Conservation (phyloP, 2,329 filamentous ascomycete species). For the Penicillium sumatraense region DNA sequence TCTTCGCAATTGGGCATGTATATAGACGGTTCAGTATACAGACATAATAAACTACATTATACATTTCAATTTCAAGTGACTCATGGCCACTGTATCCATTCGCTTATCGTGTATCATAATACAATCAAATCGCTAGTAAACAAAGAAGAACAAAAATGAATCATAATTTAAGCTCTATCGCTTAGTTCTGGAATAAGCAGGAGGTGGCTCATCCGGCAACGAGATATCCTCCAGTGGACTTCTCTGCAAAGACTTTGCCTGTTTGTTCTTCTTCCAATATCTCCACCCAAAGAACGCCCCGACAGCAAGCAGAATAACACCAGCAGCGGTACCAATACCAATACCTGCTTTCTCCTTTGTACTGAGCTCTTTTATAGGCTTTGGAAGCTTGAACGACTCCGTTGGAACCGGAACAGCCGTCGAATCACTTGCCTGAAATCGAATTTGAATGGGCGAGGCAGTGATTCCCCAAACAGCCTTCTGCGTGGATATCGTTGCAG, state of each 20-base stretch:
- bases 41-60: too few relatives aligned
- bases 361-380: conserved; percentile 7
- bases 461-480: conserved; percentile 8
- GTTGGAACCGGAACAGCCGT: conserved; percentile 9
- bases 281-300: neutral
- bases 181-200: neutral
- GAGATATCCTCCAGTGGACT: neutral
- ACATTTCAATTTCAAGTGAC: too few relatives aligned
- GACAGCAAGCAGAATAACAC: neutral
- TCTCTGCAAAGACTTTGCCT: neutral
- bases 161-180: neutral
- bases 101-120: too few relatives aligned
- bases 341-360: conserved; percentile 10
- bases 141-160: too few relatives aligned
- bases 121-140: too few relatives aligned
- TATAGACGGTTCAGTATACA: too few relatives aligned
- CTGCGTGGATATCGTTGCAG: conserved; percentile 7
- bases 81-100: too few relatives aligned
- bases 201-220: neutral
- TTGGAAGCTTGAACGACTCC: conserved; percentile 2
- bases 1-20: neutral
- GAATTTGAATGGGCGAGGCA: conserved; percentile 20
- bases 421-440: conserved; percentile 18
- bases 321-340: conserved; percentile 7
- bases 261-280: neutral